phyloP scores from a whole-genome alignment of 352 stramenopile genomes.

The Pythium scleroteichum region DNA sequence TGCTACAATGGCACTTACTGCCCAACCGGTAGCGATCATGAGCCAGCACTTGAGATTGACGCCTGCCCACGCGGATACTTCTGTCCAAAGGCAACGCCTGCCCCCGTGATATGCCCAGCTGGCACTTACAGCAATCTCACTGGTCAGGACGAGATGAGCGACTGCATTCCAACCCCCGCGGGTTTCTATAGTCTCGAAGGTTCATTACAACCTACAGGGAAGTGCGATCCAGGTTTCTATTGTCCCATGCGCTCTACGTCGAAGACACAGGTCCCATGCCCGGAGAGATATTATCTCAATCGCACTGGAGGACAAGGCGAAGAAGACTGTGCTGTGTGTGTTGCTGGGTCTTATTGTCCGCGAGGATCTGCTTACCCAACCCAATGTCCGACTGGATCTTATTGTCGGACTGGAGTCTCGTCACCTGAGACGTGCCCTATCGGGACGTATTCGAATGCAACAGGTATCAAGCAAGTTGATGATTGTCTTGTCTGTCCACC shows the following conservation, averaged over 20 bases:
- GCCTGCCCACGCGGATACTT: constrained; percentile 83
- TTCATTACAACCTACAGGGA: constrained; percentile 52
- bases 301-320: constrained; percentile 54
- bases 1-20: constrained; percentile 92
- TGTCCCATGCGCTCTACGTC: constrained; percentile 74
- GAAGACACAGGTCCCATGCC: constrained; percentile 74
- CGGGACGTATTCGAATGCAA: constrained; percentile 87
- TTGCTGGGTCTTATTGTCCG: constrained; percentile 69
- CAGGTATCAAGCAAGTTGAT: constrained; percentile 69
- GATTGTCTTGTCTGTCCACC: constrained; percentile 87
- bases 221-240: constrained; percentile 81
- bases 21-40: constrained; percentile 55
- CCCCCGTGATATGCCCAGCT: constrained; percentile 74
- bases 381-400: constrained; percentile 78
- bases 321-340: constrained; percentile 74
- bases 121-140: constrained; percentile 86
- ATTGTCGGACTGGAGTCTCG: constrained; percentile 83
- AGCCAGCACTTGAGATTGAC: constrained; percentile 69
- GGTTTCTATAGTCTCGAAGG: constrained; percentile 72
- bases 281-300: constrained; percentile 76
- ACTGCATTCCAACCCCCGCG: constrained; percentile 73
- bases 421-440: constrained; percentile 86
- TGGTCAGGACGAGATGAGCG: constrained; percentile 66
- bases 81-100: constrained; percentile 67
- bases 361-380: constrained; percentile 61